Evolutionary conservation across 148 eudicot species (phyloP).

Genomic region (Linanthus parryae): DNA sequence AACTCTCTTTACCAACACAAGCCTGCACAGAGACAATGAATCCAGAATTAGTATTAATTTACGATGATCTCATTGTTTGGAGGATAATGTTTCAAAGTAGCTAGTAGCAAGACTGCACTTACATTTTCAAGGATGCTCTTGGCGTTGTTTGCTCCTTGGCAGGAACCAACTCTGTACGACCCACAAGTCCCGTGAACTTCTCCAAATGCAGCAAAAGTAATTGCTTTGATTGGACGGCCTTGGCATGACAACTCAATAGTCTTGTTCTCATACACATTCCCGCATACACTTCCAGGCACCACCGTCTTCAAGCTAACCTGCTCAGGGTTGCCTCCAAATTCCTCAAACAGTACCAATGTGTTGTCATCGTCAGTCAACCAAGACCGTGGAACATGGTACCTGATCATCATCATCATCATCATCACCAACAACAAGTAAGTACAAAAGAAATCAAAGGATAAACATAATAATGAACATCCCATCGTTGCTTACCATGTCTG

Average conservation of each 20-base stretch:
- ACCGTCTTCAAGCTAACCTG: conserved; percentile 50
- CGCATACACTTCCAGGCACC: conserved; percentile 30
- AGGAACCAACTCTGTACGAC: conserved; percentile 27
- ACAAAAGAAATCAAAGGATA: background rate
- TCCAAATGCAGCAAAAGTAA: conserved; percentile 51
- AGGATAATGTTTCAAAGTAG: too few species aligned
- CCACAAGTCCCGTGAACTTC: conserved; percentile 44
- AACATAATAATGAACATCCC: background rate
- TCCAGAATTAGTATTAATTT: background rate
- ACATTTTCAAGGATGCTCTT: conserved; percentile 30
- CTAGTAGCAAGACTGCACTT: too few species aligned
- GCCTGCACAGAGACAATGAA: conserved; percentile 13
- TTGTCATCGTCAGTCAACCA: conserved; percentile 32
- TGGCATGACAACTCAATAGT: conserved; percentile 35
- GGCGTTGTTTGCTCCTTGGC: conserved; percentile 29
- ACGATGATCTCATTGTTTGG: background rate
- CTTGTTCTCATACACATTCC: conserved; percentile 35
- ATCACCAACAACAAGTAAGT: background rate
- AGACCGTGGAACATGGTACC: conserved; percentile 72
- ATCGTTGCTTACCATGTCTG: conserved; percentile 39
- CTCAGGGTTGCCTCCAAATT: conserved; percentile 61
- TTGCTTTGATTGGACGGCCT: conserved; percentile 28
- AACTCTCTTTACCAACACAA: conserved; percentile 42
- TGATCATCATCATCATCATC: background rate
- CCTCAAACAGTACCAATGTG: conserved; percentile 58